Base-by-base conservation (phyloP, 2,329 filamentous ascomycete genomes). In the Xylaria sp. region DNA sequence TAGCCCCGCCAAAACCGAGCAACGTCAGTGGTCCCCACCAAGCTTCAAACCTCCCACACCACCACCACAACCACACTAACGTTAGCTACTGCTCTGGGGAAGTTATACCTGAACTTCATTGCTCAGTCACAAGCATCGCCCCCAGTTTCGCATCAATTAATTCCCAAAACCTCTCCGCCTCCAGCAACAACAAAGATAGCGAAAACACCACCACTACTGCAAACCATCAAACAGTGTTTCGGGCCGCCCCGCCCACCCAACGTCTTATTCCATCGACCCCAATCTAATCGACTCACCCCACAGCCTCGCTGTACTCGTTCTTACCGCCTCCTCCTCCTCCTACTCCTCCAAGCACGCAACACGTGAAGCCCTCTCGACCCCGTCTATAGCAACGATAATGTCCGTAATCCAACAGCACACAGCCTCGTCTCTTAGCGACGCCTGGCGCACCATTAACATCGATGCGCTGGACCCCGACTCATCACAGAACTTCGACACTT, bases 381-480 rank as follows among this genome's bases (percentile, higher is more conserved):
- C 62, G 28, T 20, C 40, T 33, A 38, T 23, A n/a, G 54, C 10
- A 33, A 17, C 54, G n/a, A 60, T 38, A 57, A 57, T 91, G 89
- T 91, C 89, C 62, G 89, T 91, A 77, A 90, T 90, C 74, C 89
- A 90, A 79, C 87, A 90, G 79, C 86, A 89, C 81, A 88, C 85
- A 59, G 81, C 83, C 67, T 86, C 87, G 65, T 84, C 88, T 74
- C 84, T 91, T 64, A 83, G 83, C 80, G 89, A 91, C 74, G 86
- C 87, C 78, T 91, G 89, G 89, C 93, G 94, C 81, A 97, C 93
- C 74, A 96, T 97, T 86, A 93, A 97, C 87, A 92, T 97, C 81
- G 94, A 97, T 80, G 90, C 91, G 74, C 88, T 97, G 76, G 92
- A 96, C 80, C 93, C 94, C 68, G 94, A 98, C 81, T 96, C 93